phyloP scores from a whole-genome alignment of 805 yeast genomes.

The Kockiozyma suomiensis region DNA sequence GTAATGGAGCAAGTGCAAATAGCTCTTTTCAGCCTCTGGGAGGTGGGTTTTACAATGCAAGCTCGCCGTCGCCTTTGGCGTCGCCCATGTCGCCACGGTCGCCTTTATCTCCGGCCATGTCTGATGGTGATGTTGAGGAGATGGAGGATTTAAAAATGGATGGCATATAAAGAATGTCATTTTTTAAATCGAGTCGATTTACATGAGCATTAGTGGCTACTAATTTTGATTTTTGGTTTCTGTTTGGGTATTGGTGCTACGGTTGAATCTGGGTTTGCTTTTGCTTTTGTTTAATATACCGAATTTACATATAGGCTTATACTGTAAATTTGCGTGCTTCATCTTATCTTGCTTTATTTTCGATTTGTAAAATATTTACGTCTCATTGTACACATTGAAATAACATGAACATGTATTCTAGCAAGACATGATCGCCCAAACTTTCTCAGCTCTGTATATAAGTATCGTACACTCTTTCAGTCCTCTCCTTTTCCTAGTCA shows the following conservation, averaged over 20 bases:
- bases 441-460: too few relatives aligned
- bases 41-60: background rate
- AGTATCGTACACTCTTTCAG: too few relatives aligned
- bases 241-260: background rate
- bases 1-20: background rate
- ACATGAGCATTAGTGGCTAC: too few relatives aligned
- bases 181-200: too few relatives aligned
- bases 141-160: slow-evolving; percentile 10
- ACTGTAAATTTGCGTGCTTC: too few relatives aligned
- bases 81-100: slow-evolving; percentile 5
- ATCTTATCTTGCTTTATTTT: background rate
- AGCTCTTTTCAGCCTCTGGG: background rate
- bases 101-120: background rate
- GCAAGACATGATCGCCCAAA: too few relatives aligned
- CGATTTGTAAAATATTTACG: too few relatives aligned
- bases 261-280: background rate
- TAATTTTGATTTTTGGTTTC: background rate
- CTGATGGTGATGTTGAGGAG: slow-evolving; percentile 3
- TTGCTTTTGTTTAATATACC: background rate
- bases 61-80: background rate
- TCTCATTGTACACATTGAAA: too few relatives aligned
- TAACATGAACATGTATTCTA: too few relatives aligned
- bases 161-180: background rate
- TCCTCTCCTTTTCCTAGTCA: too few relatives aligned
- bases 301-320: background rate